Evolutionary conservation across 2,329 filamentous ascomycete species (phyloP), one percentile per base, ranked within the genome.

Genomic region (Nemania abortiva): DNA sequence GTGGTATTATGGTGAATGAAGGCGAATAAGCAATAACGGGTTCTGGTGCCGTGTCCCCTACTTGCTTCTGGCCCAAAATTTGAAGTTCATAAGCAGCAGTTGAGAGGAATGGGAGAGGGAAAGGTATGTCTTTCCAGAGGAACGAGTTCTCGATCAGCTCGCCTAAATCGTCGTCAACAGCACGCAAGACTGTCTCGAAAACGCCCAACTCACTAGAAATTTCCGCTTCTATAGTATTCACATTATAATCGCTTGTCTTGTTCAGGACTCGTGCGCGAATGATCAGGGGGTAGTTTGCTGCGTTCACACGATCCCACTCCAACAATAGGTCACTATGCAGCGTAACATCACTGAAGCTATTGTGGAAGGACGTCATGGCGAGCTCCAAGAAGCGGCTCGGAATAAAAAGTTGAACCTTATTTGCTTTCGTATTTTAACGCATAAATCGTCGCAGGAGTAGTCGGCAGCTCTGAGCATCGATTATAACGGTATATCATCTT

Each of bases 31-130:
- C 67, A n/a, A 75, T 66, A 22, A 65, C 55, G 2, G 55, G 52
- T 2, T 31, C 65, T 18, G 68, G 65, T 3, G 39, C 18, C 11
- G 45, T 59, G 34, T 59, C 59, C n/a, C 39, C 70, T 29, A 7
- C 49, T 63, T 47, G 56, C 13, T 57, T 54, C n/a, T 71, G 70
- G 55, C 67, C 53, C 60, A 70, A 67, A 37, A 77, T 49, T 37
- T 73, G 66, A 62, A 77, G 47, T 47, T 75, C 70, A 24, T 77
- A 77, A 37, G 63, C 71, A 13, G 75, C 74, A 10, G 70, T 74
- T 24, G 71, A 47, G 47, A 77, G 49, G 63, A 74, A 75, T 13
- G 74, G 74, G 6, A 77, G 72, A 20, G 74, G 75, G 20, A 70
- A 73, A 31, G 74, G 74, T 45, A 75, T 39, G 50, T 57, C 70